Percentiles rank a stretch among this genome's conserved stretches.
phyloP scores from a whole-genome alignment of 495 filamentous ascomycete genomes.

The Neurospora africana region DNA sequence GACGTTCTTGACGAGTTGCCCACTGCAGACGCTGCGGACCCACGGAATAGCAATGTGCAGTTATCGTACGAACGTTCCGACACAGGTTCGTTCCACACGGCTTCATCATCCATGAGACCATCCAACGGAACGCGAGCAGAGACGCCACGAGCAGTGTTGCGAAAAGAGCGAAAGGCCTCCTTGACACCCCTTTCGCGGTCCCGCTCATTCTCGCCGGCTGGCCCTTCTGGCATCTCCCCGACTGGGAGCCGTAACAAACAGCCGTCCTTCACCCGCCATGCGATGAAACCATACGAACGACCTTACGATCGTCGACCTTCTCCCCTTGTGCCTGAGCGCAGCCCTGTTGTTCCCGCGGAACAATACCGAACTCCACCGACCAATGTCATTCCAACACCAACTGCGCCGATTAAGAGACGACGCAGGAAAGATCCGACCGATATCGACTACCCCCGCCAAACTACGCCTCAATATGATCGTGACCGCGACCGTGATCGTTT shows the following conservation, averaged over 20 bases:
- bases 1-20: slow-evolving; percentile 41
- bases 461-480: neutral
- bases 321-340: slow-evolving; percentile 21
- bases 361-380: neutral
- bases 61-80: slow-evolving; percentile 24
- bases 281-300: neutral
- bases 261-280: slow-evolving; percentile 18
- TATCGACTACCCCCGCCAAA: neutral
- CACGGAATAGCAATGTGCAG: slow-evolving; percentile 26
- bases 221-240: slow-evolving; percentile 16
- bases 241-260: slow-evolving; percentile 29
- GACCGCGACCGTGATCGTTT: slow-evolving; percentile 4
- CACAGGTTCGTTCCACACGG: neutral
- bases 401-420: neutral
- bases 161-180: slow-evolving; percentile 31
- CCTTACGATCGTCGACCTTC: slow-evolving; percentile 28
- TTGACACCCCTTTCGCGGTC: slow-evolving; percentile 34
- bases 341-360: slow-evolving; percentile 11
- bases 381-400: neutral
- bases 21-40: slow-evolving; percentile 22
- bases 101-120: slow-evolving; percentile 10
- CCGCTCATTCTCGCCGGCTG: slow-evolving; percentile 34
- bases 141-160: slow-evolving; percentile 20
- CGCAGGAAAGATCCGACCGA: neutral
- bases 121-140: slow-evolving; percentile 16